phyloP scores from a whole-genome alignment of 148 eudicot genomes.

The Polygonum aviculare region DNA sequence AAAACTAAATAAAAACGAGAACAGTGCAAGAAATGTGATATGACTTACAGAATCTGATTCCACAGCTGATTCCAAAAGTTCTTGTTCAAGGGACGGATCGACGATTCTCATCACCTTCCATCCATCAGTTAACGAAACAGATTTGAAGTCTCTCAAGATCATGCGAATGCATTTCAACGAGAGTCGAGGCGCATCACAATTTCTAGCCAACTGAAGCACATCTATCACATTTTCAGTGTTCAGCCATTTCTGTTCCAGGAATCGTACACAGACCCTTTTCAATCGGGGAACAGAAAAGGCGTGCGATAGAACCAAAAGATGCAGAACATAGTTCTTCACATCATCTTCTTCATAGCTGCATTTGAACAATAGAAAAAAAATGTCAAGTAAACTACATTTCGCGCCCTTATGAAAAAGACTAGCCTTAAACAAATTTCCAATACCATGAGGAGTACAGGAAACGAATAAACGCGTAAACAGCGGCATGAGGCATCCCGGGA shows the following conservation, averaged over 20 bases:
- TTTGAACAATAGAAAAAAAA: background rate
- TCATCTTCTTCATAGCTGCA: conserved; percentile 66
- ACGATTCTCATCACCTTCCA: conserved; percentile 75
- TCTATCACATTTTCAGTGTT: conserved; percentile 61
- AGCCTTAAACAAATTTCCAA: background rate
- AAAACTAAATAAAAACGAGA: too few species aligned
- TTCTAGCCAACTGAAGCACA: conserved; percentile 61
- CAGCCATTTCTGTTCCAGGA: conserved; percentile 50
- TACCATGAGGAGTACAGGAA: conserved; percentile 80
- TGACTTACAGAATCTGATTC: conserved; percentile 71
- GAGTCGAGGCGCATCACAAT: conserved; percentile 70
- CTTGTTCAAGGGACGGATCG: conserved; percentile 68
- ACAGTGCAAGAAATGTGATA: background rate
- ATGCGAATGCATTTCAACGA: conserved; percentile 40
- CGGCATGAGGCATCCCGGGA: conserved; percentile 54
- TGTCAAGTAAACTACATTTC: background rate
- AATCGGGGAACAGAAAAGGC: conserved; percentile 41
- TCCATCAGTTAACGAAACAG: conserved; percentile 54
- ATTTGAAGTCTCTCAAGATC: conserved; percentile 51
- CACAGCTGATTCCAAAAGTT: conserved; percentile 66
- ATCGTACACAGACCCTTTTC: conserved; percentile 47
- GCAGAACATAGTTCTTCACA: conserved; percentile 65
- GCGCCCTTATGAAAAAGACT: background rate
- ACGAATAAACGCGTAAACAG: conserved; percentile 49
- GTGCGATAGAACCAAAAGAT: conserved; percentile 70